Evolutionary conservation across 2,329 filamentous ascomycete genomes (phyloP).

Genomic region (Bipolaris oryzae): DNA sequence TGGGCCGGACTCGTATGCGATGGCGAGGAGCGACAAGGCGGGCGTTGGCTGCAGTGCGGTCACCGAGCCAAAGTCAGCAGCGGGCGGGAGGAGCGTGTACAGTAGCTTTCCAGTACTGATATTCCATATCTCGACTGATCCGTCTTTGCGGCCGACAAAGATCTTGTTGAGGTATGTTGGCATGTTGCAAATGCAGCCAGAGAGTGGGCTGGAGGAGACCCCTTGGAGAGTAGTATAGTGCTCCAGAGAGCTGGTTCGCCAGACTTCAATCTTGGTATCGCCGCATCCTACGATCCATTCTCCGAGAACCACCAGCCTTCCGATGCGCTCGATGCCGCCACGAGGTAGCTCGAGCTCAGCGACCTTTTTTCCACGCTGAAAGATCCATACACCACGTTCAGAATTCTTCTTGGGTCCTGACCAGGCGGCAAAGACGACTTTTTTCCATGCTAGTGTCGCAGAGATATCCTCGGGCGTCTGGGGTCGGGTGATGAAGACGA

Average conservation of each 20-base stretch:
- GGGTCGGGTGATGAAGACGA: constrained; percentile 91
- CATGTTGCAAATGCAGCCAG: constrained; percentile 82
- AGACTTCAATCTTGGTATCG: constrained; percentile 79
- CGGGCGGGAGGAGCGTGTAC: constrained; percentile 83
- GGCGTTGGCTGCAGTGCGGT: constrained; percentile 85
- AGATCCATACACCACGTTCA: constrained; percentile 80
- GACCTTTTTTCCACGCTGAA: constrained; percentile 86
- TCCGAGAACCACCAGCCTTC: constrained; percentile 81
- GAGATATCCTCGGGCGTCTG: constrained; percentile 87
- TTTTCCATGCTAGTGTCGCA: constrained; percentile 85
- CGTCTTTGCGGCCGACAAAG: constrained; percentile 84
- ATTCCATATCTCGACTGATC: constrained; percentile 96
- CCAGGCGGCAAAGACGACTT: constrained; percentile 89
- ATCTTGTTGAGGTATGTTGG: constrained; percentile 97
- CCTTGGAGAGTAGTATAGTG: constrained; percentile 83
- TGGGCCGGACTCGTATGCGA: constrained; percentile 81
- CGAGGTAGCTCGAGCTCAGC: constrained; percentile 73
- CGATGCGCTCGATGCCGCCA: constrained; percentile 72
- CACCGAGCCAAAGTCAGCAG: constrained; percentile 75
- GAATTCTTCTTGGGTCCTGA: constrained; percentile 63
- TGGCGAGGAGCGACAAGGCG: constrained; percentile 81
- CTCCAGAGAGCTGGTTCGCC: constrained; percentile 81
- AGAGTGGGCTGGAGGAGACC: constrained; percentile 70
- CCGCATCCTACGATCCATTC: constrained; percentile 88
- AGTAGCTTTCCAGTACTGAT: constrained; percentile 88